phyloP scores from a whole-genome alignment of 805 yeast genomes.

The Lachancea meyersii region DNA sequence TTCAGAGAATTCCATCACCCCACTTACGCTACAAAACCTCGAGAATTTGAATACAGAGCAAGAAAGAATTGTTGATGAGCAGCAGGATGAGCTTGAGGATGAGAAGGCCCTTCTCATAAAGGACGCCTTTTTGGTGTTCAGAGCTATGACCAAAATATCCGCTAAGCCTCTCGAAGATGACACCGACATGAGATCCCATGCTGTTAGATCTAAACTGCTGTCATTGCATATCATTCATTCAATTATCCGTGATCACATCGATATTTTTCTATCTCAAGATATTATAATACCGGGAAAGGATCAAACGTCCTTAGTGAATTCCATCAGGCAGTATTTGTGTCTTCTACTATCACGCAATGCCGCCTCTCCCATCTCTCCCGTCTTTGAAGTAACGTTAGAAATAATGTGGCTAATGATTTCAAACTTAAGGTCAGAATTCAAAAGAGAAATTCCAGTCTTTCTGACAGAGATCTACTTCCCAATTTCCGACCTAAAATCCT shows the following conservation, averaged over 20 bases:
- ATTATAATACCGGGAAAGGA: conserved; percentile 50
- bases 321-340: conserved; percentile 79
- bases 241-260: conserved; percentile 77
- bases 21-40: conserved; percentile 55
- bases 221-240: conserved; percentile 85
- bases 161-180: conserved; percentile 76
- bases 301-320: conserved; percentile 61
- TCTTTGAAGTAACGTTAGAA: conserved; percentile 85
- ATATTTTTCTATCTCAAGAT: conserved; percentile 60
- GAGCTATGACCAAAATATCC: conserved; percentile 92
- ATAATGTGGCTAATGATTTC: conserved; percentile 87
- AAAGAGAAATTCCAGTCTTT: conserved; percentile 89
- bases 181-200: conserved; percentile 82
- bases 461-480: conserved; percentile 92
- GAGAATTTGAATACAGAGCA: conserved; percentile 53
- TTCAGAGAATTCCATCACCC: conserved; percentile 13
- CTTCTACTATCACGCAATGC: conserved; percentile 84
- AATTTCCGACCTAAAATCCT: conserved; percentile 82
- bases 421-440: conserved; percentile 79
- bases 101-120: conserved; percentile 69
- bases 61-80: conserved; percentile 45
- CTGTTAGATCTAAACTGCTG: conserved; percentile 83
- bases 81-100: conserved; percentile 33
- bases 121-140: conserved; percentile 86
- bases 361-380: conserved; percentile 84